Base-by-base conservation (phyloP, 2,329 filamentous ascomycete species). In the Biscogniauxia mediterranea region DNA sequence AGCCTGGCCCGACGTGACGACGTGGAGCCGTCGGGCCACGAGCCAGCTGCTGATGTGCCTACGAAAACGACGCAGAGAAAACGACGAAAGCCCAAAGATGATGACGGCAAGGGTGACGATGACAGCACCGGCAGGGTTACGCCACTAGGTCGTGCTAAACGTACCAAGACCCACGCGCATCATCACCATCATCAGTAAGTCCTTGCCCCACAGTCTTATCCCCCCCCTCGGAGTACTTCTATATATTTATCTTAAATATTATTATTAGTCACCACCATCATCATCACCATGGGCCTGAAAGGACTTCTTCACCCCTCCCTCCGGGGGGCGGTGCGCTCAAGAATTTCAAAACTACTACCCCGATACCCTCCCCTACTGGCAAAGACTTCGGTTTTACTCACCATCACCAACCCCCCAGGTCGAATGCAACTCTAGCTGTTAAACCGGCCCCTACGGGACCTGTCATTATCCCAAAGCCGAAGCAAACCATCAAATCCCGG, bases 41-140 rank as follows among this genome's bases (percentile, higher is more conserved):
- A 83, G 49, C 76, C 75, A 57, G 78, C 68, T 55, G 75, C 68
- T 56, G 85, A 78, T 64, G 72, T 65, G 32, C 70, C 67, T 66
- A 74, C 69, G 58, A 85, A 80, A 70, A 60, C 74, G 4, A 78
- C 79, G 9, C 81, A 84, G 52, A 83, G 81, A 51, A 87, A 87
- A 71, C 83, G 88, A 60, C 82, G 91, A 63, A 91, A 92, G 74
- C 79, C 88, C 1, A 92, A 92, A 71, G 91, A 96, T 57, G 92
- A 95, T 52, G 89, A 92, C 3, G 75, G 75, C 28, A 85, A 83
- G 64, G 81, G 81, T 32, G 92, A 87, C 63, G 91, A 95, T 61
- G 86, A 86, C 60, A 85, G 80, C 60, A 84, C 83, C 38, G 88
- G 87, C 25, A 80, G 86, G 67, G 79, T 80, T 13, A 88, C 89